Conservation (phyloP, 164 flowering plant genomes). For the Nymphaea colorata region DNA sequence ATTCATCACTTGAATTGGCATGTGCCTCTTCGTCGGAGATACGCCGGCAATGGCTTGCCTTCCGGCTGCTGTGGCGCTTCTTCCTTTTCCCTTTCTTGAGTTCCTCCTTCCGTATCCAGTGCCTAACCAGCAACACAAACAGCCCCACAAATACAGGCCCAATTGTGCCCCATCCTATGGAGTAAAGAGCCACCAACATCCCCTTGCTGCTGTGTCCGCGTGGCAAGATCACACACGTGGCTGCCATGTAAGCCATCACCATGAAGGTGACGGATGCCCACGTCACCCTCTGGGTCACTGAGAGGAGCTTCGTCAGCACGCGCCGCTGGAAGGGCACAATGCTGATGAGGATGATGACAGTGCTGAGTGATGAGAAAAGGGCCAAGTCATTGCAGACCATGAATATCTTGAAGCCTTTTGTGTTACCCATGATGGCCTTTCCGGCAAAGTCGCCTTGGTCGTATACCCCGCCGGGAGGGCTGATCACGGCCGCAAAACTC, state of each 20-base stretch:
- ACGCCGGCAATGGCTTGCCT: too few species aligned
- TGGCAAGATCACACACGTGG: slow-evolving; percentile 5
- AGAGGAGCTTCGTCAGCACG: slow-evolving; percentile 2
- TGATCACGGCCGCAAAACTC: neutral
- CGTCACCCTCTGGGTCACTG: slow-evolving; percentile 4
- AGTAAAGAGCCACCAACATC: slow-evolving; percentile 5
- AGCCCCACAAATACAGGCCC: slow-evolving; percentile 2
- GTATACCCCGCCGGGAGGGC: slow-evolving; percentile 3
- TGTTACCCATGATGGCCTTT: neutral
- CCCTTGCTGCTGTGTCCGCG: neutral
- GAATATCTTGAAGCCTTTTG: slow-evolving; percentile 9
- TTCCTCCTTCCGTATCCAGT: slow-evolving; percentile 4
- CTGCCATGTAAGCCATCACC: slow-evolving; percentile 10
- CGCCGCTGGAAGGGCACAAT: slow-evolving; percentile 6
- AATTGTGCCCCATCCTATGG: slow-evolving; percentile 3
- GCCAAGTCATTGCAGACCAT: slow-evolving; percentile 7
- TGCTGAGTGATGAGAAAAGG: slow-evolving; percentile 3
- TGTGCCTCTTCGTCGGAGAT: neutral
- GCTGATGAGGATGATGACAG: slow-evolving; percentile 7
- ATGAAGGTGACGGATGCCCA: slow-evolving; percentile 10
- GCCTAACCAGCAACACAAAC: slow-evolving; percentile 6
- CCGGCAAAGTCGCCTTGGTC: neutral
- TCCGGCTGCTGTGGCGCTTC: neutral
- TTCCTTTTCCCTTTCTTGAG: slow-evolving; percentile 2
- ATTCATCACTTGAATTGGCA: neutral